phyloP scores from a whole-genome alignment of 805 yeast species.

The Candida coquimbonensis region DNA sequence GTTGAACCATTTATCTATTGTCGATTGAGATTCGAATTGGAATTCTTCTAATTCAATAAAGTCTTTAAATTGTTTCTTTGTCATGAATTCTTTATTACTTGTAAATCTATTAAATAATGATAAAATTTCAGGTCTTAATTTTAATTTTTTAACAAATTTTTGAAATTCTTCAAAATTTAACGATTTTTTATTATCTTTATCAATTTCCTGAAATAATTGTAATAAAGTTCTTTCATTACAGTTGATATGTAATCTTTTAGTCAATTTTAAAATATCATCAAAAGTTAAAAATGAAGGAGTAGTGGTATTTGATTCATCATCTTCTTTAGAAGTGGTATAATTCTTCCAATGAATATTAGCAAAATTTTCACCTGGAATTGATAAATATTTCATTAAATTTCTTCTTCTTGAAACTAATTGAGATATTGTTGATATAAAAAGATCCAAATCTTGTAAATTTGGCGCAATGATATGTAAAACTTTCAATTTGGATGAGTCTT shows the following conservation, averaged over 20 bases:
- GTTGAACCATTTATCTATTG: conserved; percentile 28
- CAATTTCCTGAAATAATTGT: conserved; percentile 48
- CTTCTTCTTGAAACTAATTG: conserved; percentile 50
- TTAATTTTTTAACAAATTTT: conserved; percentile 59
- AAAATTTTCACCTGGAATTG: conserved; percentile 56
- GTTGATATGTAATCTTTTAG: conserved; percentile 65
- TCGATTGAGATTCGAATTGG: conserved; percentile 30
- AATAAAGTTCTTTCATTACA: conserved; percentile 48
- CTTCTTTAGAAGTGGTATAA: conserved; percentile 29
- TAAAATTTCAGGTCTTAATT: conserved; percentile 55
- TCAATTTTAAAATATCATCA: conserved; percentile 59
- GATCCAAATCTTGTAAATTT: conserved; percentile 41
- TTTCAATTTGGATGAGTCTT: conserved; percentile 56
- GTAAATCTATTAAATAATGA: conserved; percentile 39
- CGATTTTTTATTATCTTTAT: conserved; percentile 38
- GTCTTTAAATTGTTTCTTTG: conserved; percentile 25
- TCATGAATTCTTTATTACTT: conserved; percentile 18
- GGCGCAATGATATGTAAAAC: conserved; percentile 74
- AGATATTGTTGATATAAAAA: conserved; percentile 47
- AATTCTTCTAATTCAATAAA: conserved; percentile 45
- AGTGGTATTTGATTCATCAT: conserved; percentile 18
- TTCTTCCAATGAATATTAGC: conserved; percentile 60
- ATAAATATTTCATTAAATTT: conserved; percentile 55
- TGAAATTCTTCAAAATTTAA: conserved; percentile 72
- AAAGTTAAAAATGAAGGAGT: conserved; percentile 41